Conservation (phyloP, 768 basidiomycete genomes). For the Artomyces pyxidatus region DNA sequence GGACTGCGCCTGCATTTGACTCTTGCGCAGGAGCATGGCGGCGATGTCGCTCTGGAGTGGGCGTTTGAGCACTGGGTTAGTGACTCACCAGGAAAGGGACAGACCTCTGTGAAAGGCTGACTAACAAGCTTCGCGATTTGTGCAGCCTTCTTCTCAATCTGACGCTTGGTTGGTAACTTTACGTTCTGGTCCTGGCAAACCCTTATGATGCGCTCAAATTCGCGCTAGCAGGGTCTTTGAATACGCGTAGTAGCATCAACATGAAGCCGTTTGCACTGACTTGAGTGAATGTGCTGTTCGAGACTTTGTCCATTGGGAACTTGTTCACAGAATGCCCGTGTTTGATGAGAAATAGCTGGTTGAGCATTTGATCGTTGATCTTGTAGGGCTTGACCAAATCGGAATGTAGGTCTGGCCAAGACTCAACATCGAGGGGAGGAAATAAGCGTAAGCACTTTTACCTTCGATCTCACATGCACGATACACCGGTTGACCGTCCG, state of each 20-base stretch:
- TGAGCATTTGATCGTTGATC: conserved; percentile 53
- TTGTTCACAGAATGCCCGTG: conserved; percentile 58
- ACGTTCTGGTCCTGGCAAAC: conserved; percentile 42
- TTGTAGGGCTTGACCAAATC: conserved; percentile 61
- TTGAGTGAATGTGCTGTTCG: conserved; percentile 56
- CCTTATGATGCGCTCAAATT: conserved; percentile 55
- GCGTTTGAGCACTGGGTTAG: not conserved
- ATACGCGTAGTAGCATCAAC: not conserved
- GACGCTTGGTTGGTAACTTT: conserved; percentile 58
- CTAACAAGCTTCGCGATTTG: conserved; percentile 51
- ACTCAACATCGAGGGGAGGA: conserved; percentile 1
- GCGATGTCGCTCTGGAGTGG: conserved; percentile 65
- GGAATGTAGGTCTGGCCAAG: conserved; percentile 38
- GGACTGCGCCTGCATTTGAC: conserved; percentile 25
- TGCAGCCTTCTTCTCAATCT: conserved; percentile 55
- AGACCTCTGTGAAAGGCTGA: conserved; percentile 75
- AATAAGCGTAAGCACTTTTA: conserved; percentile 35
- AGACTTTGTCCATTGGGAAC: conserved; percentile 82
- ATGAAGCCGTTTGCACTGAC: conserved; percentile 35
- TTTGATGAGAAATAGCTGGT: conserved; percentile 63
- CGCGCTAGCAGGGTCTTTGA: conserved; percentile 41
- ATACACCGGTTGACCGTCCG: conserved; percentile 51
- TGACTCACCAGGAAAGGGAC: conserved; percentile 12
- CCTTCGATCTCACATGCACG: conserved; percentile 75
- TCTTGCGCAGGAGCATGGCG: conserved; percentile 71